Percentiles rank a stretch among this genome's conserved stretches.
phyloP scores from a whole-genome alignment of 2,329 filamentous ascomycete species.

The Fusarium sarcochroum region DNA sequence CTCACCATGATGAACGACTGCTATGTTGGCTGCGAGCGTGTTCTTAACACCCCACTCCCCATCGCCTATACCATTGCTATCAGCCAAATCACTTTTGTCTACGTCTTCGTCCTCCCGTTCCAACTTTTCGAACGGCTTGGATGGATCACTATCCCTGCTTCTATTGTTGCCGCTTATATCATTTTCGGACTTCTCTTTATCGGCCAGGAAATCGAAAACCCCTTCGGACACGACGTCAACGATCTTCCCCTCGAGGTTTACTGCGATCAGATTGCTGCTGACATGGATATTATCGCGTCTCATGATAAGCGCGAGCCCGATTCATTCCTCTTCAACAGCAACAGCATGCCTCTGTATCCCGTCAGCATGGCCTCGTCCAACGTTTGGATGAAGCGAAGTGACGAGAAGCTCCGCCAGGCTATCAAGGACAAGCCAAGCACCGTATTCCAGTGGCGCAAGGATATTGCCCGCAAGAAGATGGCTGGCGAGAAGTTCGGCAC shows the following conservation, averaged over 20 bases:
- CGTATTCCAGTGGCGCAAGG: slow-evolving; percentile 54
- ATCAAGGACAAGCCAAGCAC: slow-evolving; percentile 59
- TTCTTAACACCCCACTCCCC: slow-evolving; percentile 85
- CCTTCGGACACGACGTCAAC: slow-evolving; percentile 87
- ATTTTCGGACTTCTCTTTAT: slow-evolving; percentile 83
- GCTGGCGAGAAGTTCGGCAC: slow-evolving; percentile 15
- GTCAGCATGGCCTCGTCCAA: slow-evolving; percentile 59
- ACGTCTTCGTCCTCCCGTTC: slow-evolving; percentile 85
- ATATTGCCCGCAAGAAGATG: slow-evolving; percentile 39
- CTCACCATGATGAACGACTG: slow-evolving; percentile 79
- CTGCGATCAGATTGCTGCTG: slow-evolving; percentile 80
- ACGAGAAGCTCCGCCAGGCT: slow-evolving; percentile 55
- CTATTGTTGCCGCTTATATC: slow-evolving; percentile 81
- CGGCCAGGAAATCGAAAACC: slow-evolving; percentile 87
- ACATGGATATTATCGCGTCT: slow-evolving; percentile 81
- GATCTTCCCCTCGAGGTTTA: slow-evolving; percentile 83
- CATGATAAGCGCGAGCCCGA: slow-evolving; percentile 54
- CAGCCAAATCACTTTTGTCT: slow-evolving; percentile 88
- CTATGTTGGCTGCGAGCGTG: slow-evolving; percentile 79
- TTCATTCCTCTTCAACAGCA: slow-evolving; percentile 51
- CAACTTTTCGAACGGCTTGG: slow-evolving; percentile 75
- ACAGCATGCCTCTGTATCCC: slow-evolving; percentile 70
- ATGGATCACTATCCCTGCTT: slow-evolving; percentile 85
- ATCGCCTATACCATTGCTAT: slow-evolving; percentile 88
- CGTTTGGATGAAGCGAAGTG: slow-evolving; percentile 59